Evolutionary conservation across 225 moss, liverwort and hornwort species (phyloP).

Genomic region (Asterella californica): DNA sequence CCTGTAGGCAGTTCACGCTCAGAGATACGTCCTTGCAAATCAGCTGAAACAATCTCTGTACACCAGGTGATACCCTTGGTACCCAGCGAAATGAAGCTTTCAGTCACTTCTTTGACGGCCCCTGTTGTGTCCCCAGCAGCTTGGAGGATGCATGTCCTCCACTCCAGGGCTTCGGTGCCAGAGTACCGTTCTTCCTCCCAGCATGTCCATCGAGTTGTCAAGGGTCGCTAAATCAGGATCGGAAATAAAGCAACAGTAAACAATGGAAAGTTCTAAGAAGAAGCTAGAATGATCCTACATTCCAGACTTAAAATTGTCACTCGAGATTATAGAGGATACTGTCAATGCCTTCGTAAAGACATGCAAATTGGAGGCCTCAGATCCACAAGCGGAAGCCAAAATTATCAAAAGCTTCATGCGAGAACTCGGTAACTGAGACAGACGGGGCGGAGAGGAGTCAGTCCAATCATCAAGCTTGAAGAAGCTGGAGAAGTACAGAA

Average conservation of each 20-base stretch:
- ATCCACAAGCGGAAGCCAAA: constrained; percentile 16
- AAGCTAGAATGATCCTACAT: neutral
- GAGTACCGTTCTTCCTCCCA: constrained; percentile 47
- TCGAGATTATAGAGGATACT: constrained; percentile 54
- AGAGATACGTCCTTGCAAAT: constrained; percentile 46
- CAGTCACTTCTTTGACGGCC: constrained; percentile 22
- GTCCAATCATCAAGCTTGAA: neutral
- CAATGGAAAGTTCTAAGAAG: neutral
- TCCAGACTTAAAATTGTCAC: neutral
- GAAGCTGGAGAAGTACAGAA: neutral
- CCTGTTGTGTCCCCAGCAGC: constrained; percentile 34
- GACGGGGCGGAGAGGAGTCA: neutral
- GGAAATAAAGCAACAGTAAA: neutral
- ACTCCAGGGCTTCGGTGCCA: constrained; percentile 18
- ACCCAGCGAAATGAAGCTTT: constrained; percentile 33
- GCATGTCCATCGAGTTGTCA: constrained; percentile 60
- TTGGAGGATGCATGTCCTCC: constrained; percentile 52
- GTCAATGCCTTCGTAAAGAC: constrained; percentile 46
- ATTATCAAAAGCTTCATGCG: constrained; percentile 16
- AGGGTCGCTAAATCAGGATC: constrained; percentile 7
- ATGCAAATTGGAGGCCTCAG: neutral
- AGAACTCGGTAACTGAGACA: constrained; percentile 19
- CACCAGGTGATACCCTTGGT: constrained; percentile 63
- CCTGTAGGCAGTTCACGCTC: constrained; percentile 45
- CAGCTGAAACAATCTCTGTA: constrained; percentile 41